Percentiles rank a stretch among this genome's conserved stretches.
Conservation (phyloP, 441 rosid genomes). For the Cnidoscolus chayamansa region DNA sequence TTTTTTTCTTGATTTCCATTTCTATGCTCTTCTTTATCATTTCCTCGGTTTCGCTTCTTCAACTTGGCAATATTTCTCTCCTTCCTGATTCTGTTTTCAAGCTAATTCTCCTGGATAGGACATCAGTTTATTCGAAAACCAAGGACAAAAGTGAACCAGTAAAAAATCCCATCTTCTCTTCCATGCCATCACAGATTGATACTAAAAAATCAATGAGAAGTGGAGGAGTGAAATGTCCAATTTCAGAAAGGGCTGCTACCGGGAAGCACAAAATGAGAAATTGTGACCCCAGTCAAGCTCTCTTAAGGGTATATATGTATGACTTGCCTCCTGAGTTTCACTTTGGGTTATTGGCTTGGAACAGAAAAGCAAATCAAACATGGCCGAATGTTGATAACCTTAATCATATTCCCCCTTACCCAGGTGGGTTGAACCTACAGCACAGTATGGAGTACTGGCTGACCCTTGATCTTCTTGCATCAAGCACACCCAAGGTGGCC, state of each 20-base stretch:
- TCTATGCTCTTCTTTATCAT: conserved; percentile 57
- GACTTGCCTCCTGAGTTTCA: conserved; percentile 87
- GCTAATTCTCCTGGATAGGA: conserved; percentile 58
- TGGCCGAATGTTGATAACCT: conserved; percentile 58
- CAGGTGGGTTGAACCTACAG: conserved; percentile 88
- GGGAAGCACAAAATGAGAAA: conserved; percentile 17
- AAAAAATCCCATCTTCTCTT: conserved; percentile 30
- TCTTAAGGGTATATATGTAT: conserved; percentile 76
- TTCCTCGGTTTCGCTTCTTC: conserved; percentile 59
- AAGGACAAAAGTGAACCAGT: conserved; percentile 31
- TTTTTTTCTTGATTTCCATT: conserved; percentile 57
- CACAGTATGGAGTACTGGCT: conserved; percentile 97
- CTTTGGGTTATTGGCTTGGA: conserved; percentile 81
- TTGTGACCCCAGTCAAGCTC: conserved; percentile 33
- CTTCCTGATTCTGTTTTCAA: conserved; percentile 58
- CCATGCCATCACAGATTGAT: conserved; percentile 22
- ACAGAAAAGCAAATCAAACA: conserved; percentile 40
- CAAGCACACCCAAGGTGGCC: conserved; percentile 37
- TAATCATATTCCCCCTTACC: conserved; percentile 51
- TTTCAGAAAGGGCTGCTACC: conserved; percentile 14
- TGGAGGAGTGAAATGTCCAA: conserved; percentile 17
- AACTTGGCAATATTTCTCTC: conserved; percentile 45
- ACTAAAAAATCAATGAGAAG: conserved; percentile 21
- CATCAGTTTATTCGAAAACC: conserved; percentile 43
- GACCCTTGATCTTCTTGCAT: conserved; percentile 80